Evolutionary conservation across 1,284 basidiomycete species (phyloP).

Genomic region (Microstroma glucosiphilum): DNA sequence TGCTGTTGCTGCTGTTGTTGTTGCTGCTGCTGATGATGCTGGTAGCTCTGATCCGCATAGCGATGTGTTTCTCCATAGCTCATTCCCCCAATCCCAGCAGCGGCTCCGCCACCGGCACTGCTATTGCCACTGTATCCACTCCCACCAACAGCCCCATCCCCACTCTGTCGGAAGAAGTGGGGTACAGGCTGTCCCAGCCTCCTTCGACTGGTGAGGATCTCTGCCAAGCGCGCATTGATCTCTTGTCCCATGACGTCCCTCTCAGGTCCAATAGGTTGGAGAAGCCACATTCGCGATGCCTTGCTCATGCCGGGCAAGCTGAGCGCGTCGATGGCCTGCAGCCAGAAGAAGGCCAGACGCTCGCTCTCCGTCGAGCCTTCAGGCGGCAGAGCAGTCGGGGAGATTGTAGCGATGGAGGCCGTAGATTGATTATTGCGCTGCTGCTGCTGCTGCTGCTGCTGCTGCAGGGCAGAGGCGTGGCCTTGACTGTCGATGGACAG

Average conservation of each 20-base stretch:
- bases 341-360: background rate
- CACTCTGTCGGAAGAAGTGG: background rate
- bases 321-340: background rate
- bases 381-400: background rate
- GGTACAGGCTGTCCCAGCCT: background rate
- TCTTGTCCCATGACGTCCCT: constrained; percentile 1
- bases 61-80: background rate
- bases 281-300: constrained; percentile 4
- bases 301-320: background rate
- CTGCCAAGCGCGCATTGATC: background rate
- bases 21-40: background rate
- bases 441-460: background rate
- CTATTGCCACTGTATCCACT: background rate
- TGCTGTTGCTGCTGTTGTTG: background rate
- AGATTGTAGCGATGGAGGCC: background rate
- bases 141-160: background rate
- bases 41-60: background rate
- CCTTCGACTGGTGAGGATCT: background rate
- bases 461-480: background rate
- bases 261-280: background rate
- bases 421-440: background rate
- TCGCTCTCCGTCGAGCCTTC: background rate
- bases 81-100: background rate
- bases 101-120: background rate
- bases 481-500: background rate